Percentiles rank a stretch among this genome's conserved stretches.
These are phyloP conservation scores for Yarrowia sp. DNA, from an alignment of 805 yeast genomes.

Conservation along the genomic window DNA sequence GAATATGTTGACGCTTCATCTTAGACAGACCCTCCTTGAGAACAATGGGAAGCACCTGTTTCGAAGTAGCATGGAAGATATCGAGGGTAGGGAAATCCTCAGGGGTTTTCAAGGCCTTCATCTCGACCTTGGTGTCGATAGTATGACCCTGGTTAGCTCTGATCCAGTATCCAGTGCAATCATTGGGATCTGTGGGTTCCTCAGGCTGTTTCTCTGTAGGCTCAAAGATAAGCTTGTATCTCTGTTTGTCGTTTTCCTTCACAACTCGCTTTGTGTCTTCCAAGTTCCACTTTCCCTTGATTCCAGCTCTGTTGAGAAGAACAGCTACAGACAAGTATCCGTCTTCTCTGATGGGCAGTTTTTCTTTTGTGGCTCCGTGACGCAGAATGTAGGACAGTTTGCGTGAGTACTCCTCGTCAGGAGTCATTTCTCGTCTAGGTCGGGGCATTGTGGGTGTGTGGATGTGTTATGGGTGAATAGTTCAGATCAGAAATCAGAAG, in stretches of 20 bases:
- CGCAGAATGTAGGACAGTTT: conserved; percentile 77
- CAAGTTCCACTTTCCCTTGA: conserved; percentile 63
- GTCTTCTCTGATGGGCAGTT: conserved; percentile 63
- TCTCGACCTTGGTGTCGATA: conserved; percentile 55
- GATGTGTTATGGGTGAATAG: too few relatives aligned
- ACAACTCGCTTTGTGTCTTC: conserved; percentile 71
- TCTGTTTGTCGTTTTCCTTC: conserved; percentile 66
- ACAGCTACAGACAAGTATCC: conserved; percentile 70
- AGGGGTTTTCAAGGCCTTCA: conserved; percentile 51
- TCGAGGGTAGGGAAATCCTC: conserved; percentile 61
- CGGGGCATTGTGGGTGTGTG: conserved; percentile 12
- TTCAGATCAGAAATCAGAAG: background rate
- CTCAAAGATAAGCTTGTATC: conserved; percentile 60
- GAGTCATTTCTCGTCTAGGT: conserved; percentile 41
- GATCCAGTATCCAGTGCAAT: conserved; percentile 50
- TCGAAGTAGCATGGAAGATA: conserved; percentile 79
- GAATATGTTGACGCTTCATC: conserved; percentile 86
- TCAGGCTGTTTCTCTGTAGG: conserved; percentile 22
- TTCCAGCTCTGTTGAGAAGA: conserved; percentile 62
- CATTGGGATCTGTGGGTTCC: conserved; percentile 40
- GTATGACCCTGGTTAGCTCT: conserved; percentile 97
- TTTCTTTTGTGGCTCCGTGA: conserved; percentile 82
- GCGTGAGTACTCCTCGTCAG: conserved; percentile 64
- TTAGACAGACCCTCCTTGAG: conserved; percentile 62
- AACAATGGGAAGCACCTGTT: conserved; percentile 58